Evolutionary conservation across 2,329 filamentous ascomycete species (phyloP), one percentile per base, ranked within the genome.

Genomic region (Thielaviopsis punctulata): DNA sequence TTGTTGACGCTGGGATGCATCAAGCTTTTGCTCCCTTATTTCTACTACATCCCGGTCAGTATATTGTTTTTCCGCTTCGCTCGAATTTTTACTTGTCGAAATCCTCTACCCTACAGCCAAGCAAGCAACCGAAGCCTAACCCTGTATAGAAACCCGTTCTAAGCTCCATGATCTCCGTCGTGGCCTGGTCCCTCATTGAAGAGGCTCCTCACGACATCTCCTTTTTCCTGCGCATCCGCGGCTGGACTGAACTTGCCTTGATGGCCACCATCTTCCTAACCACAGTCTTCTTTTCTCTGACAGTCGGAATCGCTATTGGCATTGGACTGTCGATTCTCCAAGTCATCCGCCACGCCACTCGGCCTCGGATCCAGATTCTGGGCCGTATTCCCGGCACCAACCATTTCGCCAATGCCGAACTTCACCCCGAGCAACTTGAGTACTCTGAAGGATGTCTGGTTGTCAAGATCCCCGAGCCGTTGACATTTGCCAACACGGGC

Each of bases 401-500:
- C 57, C 79, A 79, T 4, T 95, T 94, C 61, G 86, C 90, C 57
- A 94, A 93, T 60, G 88, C 89, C 1, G 89, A 82, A 60, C 69
- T 82, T 0, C 77, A 84, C 52, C 76, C 82, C 0, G 79, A 83
- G 45, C 73, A 76, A 24, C 73, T 96, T 2, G 90, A 96, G 63
- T 89, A 94, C 60, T 76, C 95, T 51, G 89, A 95, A 58, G 86
- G 90, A 15, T 93, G 86, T 56, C 71, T 98, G 9, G 95, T 98
- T 55, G 87, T 96, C 60, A 96, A 96, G 71, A 96, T 98, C 52
- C 90, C 92, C 0, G 92, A 98, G 63, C 92, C 92, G 0, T 71
- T 98, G 49, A 96, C 90, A 0, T 98, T 98, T 64, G 90, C 90
- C 62, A 98, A 98, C 64, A 96, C 92, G 0, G 92, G 89, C 46